These are phyloP conservation scores for Mycena chlorophos DNA, from an alignment of 768 basidiomycete species.

Conservation along the genomic window DNA sequence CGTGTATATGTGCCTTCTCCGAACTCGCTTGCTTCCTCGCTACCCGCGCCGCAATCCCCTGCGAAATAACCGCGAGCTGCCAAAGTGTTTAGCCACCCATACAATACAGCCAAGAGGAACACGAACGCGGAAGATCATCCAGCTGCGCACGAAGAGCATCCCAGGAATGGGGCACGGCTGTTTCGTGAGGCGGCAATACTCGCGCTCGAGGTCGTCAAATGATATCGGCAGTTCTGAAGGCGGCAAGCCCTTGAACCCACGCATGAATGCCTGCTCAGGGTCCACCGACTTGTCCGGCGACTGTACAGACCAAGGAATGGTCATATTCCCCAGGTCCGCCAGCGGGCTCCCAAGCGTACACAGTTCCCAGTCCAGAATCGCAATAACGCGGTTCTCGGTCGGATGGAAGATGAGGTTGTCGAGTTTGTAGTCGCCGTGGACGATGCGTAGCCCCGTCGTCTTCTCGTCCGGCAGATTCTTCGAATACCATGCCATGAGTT, in stretches of 20 bases:
- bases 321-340: conserved; percentile 88
- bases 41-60: conserved; percentile 87
- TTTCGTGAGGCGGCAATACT: conserved; percentile 69
- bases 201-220: conserved; percentile 73
- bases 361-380: conserved; percentile 96
- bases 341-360: conserved; percentile 93
- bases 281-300: conserved; percentile 39
- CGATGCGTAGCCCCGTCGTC: conserved; percentile 77
- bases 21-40: conserved; percentile 89
- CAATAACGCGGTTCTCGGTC: conserved; percentile 88
- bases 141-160: conserved; percentile 80
- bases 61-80: conserved; percentile 77
- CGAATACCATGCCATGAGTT: conserved; percentile 76
- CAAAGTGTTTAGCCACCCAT: background rate
- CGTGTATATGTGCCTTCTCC: conserved; percentile 59
- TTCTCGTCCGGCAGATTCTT: conserved; percentile 74
- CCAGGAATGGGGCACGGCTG: conserved; percentile 75
- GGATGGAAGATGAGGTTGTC: conserved; percentile 96
- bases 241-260: conserved; percentile 64
- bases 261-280: conserved; percentile 32
- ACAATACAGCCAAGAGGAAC: background rate
- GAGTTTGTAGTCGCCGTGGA: conserved; percentile 98
- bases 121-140: conserved; percentile 81
- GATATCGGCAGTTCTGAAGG: conserved; percentile 55
- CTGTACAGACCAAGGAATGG: conserved; percentile 77